Percentiles rank a stretch among this genome's conserved stretches.
Conservation (phyloP, 1,284 basidiomycete genomes). For the Puccinia hordei region DNA sequence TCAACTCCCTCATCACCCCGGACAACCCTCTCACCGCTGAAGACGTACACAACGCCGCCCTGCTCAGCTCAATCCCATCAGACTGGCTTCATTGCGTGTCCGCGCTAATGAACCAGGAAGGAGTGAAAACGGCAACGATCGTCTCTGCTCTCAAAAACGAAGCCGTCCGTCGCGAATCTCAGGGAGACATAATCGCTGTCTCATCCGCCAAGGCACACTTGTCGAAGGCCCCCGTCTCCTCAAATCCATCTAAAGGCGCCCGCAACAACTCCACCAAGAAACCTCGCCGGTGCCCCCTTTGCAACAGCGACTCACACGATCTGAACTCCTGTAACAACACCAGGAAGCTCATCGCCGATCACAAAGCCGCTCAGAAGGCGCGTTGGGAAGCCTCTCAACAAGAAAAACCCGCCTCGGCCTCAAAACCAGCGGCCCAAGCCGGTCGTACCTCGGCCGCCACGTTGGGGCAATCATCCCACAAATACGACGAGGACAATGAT, state of each 20-base stretch:
- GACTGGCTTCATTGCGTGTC: conserved; percentile 1
- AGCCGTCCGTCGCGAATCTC: not conserved
- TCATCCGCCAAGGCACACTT: not conserved
- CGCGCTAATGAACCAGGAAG: not conserved
- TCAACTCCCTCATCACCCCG: not conserved
- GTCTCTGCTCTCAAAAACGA: not conserved
- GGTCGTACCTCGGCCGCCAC: not conserved
- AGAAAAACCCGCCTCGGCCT: not conserved
- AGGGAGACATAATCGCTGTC: not conserved
- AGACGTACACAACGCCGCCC: not conserved
- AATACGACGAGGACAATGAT: not conserved
- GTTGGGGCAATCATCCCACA: not conserved
- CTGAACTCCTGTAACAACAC: conserved; percentile 16
- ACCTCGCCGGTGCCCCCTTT: not conserved
- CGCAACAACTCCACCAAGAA: not conserved
- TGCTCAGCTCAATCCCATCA: not conserved
- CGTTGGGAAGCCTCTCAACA: not conserved
- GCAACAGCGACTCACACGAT: conserved; percentile 10
- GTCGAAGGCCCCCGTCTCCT: not conserved
- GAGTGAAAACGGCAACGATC: not conserved
- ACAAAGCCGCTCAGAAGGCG: not conserved
- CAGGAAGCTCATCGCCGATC: not conserved
- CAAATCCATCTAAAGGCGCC: not conserved
- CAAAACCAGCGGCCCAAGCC: not conserved
- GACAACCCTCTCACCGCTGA: not conserved